A percentile compares a stretch with the other conserved stretches of the same genome.
phyloP scores from a whole-genome alignment of 2,329 filamentous ascomycete genomes.

The Basipetospora sp. region DNA sequence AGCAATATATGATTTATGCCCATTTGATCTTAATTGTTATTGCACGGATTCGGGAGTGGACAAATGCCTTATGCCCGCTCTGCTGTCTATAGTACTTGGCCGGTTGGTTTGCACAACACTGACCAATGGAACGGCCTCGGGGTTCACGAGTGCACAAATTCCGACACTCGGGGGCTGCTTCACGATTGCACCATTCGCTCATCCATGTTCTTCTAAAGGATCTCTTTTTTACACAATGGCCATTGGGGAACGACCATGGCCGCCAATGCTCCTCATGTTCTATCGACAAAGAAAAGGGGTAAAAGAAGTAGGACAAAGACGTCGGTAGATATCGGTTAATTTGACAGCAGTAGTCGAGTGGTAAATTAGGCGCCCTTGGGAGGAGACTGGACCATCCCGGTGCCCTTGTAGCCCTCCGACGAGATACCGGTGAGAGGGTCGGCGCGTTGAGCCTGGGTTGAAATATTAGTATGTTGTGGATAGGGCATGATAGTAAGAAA shows the following conservation, averaged over 20 bases:
- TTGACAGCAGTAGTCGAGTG: no score
- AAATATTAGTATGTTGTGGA: constrained; percentile 9
- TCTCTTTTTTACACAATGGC: constrained; percentile 6
- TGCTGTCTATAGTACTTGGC: no score
- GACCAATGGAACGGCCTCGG: no score
- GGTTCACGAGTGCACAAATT: no score
- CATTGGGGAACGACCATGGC: constrained; percentile 1
- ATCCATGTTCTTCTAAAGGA: not conserved
- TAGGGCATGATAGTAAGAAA: no score
- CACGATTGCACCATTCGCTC: no score
- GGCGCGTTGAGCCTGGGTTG: constrained; percentile 57
- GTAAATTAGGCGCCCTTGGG: constrained; percentile 33
- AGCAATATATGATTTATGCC: not conserved
- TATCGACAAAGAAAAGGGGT: constrained; percentile 25
- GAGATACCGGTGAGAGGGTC: constrained; percentile 78
- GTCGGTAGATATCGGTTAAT: not conserved
- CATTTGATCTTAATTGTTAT: no score
- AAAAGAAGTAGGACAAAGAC: constrained; percentile 4
- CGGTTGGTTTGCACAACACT: no score
- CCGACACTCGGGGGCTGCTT: no score
- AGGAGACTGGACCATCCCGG: constrained; percentile 62
- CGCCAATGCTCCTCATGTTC: constrained; percentile 11
- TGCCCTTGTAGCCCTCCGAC: constrained; percentile 63
- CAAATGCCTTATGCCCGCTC: no score
- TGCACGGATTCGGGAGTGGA: constrained; percentile 2